Percentiles rank a stretch among this genome's conserved stretches.
Conservation (phyloP, 2,329 filamentous ascomycete genomes). For the Corinectria fuckeliana region DNA sequence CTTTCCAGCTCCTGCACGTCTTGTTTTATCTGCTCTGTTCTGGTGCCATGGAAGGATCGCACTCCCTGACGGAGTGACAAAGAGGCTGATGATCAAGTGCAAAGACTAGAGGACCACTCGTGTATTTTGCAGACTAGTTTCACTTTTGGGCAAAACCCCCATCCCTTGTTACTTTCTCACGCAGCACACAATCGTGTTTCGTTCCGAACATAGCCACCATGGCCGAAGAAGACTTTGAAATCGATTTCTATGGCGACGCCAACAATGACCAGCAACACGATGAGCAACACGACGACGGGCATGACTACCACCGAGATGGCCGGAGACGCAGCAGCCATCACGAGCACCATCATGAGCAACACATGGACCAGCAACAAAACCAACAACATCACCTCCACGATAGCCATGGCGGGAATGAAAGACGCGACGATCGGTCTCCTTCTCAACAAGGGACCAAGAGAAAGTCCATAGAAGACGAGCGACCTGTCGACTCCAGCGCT, state of each 20-base stretch:
- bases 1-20: conserved; percentile 47
- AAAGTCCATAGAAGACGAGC: conserved; percentile 65
- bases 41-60: conserved; percentile 21
- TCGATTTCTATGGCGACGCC: conserved; percentile 73
- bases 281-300: conserved; percentile 40
- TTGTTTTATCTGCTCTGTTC: conserved; percentile 38
- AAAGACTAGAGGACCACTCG: conserved; percentile 33
- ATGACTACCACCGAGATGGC: conserved; percentile 34
- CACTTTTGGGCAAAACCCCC: conserved; percentile 26
- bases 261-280: conserved; percentile 53
- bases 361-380: conserved; percentile 50
- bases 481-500: conserved; percentile 64
- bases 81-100: conserved; percentile 36
- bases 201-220: conserved; percentile 48
- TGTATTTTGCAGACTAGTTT: conserved; percentile 40
- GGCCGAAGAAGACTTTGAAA: conserved; percentile 75
- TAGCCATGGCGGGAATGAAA: conserved; percentile 45
- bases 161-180: conserved; percentile 11
- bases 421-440: conserved; percentile 48
- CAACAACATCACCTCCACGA: no score
- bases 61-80: conserved; percentile 25
- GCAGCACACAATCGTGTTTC: conserved; percentile 25
- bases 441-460: conserved; percentile 62
- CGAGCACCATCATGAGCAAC: conserved; percentile 50
- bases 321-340: conserved; percentile 40